Evolutionary conservation across 106 monocot genomes (phyloP).

Genomic region (Xerophyta viscosa): DNA sequence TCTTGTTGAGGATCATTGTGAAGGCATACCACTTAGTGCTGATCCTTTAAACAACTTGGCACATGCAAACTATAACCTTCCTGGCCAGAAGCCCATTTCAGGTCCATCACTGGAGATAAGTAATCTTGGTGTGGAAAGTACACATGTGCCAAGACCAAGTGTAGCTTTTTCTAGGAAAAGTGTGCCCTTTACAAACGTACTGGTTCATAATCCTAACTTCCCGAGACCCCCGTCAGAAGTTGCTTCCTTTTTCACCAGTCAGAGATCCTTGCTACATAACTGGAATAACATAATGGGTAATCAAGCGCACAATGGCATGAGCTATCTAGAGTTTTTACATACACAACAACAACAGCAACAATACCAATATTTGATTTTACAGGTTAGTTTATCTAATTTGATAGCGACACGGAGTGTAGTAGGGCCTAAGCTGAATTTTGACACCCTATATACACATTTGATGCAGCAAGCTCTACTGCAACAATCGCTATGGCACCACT

Average conservation of each 20-base stretch:
- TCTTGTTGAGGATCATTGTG: constrained; percentile 11
- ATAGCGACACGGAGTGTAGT: neutral
- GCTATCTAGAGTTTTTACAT: neutral
- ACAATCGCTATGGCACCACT: too few species aligned
- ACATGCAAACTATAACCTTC: neutral
- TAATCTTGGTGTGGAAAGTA: neutral
- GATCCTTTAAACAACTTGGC: neutral
- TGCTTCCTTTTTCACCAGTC: neutral
- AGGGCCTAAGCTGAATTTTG: too few species aligned
- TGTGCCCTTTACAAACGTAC: too few species aligned
- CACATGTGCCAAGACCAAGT: neutral
- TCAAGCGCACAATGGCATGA: neutral
- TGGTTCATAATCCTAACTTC: neutral
- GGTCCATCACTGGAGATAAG: neutral
- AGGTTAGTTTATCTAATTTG: neutral
- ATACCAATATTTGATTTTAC: neutral
- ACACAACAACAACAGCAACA: constrained; percentile 1
- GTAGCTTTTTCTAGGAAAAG: neutral
- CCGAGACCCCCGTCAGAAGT: constrained; percentile 3
- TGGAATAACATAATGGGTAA: neutral
- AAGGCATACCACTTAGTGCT: neutral
- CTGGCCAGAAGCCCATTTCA: neutral
- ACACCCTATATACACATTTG: too few species aligned
- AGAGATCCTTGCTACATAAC: neutral
- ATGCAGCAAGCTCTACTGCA: too few species aligned